phyloP scores from a whole-genome alignment of 177 flowering plant genomes.

The Tripterygium wilfordii region DNA sequence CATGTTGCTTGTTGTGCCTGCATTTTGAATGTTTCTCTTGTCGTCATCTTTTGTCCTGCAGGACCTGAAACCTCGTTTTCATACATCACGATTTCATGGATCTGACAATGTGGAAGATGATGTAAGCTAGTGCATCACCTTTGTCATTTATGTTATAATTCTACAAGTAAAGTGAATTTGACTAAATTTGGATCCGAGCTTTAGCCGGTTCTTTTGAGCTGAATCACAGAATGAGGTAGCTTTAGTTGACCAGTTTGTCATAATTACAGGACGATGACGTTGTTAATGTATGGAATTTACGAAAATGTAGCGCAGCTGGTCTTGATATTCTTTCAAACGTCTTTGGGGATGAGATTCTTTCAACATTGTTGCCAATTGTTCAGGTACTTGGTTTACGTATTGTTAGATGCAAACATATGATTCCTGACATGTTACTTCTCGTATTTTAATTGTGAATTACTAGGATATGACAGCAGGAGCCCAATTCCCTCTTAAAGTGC shows the following conservation, averaged over 20 bases:
- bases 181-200: too few relatives aligned
- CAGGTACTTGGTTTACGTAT: slow-evolving; percentile 39
- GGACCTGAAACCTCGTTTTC: slow-evolving; percentile 98
- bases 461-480: too few relatives aligned
- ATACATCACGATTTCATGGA: slow-evolving; percentile 91
- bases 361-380: slow-evolving; percentile 81
- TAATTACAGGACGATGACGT: slow-evolving; percentile 84
- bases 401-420: neutral
- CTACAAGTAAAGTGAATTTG: too few relatives aligned
- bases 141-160: too few relatives aligned
- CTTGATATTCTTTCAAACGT: slow-evolving; percentile 89
- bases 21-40: neutral
- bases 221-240: too few relatives aligned
- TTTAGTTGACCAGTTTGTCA: neutral
- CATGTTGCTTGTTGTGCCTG: neutral
- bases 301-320: slow-evolving; percentile 99
- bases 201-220: too few relatives aligned
- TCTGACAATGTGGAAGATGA: slow-evolving; percentile 83
- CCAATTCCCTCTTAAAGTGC: too few relatives aligned
- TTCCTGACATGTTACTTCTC: too few relatives aligned
- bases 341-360: slow-evolving; percentile 95
- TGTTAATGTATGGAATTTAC: slow-evolving; percentile 87
- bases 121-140: too few relatives aligned
- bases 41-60: slow-evolving; percentile 20
- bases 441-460: too few relatives aligned